A percentile compares a stretch with the other conserved stretches of the same genome.
Evolutionary conservation across 2,329 filamentous ascomycete species (phyloP).

Genomic region (Pseudogymnoascus sp.): DNA sequence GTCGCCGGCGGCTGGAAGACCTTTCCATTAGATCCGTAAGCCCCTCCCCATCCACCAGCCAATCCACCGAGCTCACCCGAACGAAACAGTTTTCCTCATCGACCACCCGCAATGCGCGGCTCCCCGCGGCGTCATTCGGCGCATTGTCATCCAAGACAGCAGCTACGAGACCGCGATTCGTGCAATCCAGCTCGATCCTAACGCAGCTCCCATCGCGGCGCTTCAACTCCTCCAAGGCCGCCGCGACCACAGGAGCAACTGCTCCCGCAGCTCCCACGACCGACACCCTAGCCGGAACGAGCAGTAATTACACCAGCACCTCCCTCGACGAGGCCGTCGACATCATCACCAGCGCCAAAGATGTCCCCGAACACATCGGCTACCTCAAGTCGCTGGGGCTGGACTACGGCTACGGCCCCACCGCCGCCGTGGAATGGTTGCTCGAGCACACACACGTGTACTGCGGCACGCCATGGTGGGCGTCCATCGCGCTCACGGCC

Average conservation of each 20-base stretch:
- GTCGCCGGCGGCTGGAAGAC: slow-evolving; percentile 30
- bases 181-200: slow-evolving; percentile 19
- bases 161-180: slow-evolving; percentile 15
- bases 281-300: slow-evolving; percentile 13
- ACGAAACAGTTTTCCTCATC: slow-evolving; percentile 27
- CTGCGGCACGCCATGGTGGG: slow-evolving; percentile 72
- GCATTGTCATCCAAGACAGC: slow-evolving; percentile 17
- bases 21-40: slow-evolving; percentile 30
- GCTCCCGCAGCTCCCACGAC: slow-evolving; percentile 13
- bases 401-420: slow-evolving; percentile 78
- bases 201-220: slow-evolving; percentile 23
- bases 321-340: slow-evolving; percentile 21
- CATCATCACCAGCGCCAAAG: slow-evolving; percentile 16
- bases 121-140: slow-evolving; percentile 21
- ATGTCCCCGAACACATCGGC: slow-evolving; percentile 56
- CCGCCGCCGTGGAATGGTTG: slow-evolving; percentile 61
- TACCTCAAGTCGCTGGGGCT: slow-evolving; percentile 76
- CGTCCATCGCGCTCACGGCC: slow-evolving; percentile 57
- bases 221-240: slow-evolving; percentile 23
- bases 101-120: slow-evolving; percentile 21
- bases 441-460: slow-evolving; percentile 79
- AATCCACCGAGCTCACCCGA: slow-evolving; percentile 17
- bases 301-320: slow-evolving; percentile 1
- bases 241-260: slow-evolving; percentile 13
- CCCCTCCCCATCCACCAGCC: neutral